Evolutionary conservation across 108 stramenopile genomes (phyloP).

Genomic region (Pseudonitzschia multistriata): DNA sequence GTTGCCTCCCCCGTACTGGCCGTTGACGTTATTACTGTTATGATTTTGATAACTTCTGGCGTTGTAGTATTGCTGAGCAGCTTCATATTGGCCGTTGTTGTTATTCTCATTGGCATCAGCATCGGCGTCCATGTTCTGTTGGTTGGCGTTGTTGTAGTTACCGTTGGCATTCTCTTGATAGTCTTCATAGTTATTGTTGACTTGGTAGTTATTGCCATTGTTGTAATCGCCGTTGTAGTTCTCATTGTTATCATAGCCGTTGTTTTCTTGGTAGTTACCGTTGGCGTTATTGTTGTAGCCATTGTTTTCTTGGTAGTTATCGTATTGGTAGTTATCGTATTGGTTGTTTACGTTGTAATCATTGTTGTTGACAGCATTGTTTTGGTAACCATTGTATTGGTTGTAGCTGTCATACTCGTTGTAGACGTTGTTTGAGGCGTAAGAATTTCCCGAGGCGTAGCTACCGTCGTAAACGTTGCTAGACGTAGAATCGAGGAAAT

Average conservation of each 20-base stretch:
- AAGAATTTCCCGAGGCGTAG: neutral
- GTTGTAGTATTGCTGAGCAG: neutral
- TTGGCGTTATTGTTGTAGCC: neutral
- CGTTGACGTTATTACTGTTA: neutral
- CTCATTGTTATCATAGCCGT: neutral
- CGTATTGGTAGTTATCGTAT: neutral
- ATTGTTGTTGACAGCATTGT: neutral
- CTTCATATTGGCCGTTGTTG: neutral
- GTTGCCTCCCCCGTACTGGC: neutral
- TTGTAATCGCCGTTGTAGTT: slow-evolving; percentile 2
- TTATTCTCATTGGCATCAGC: neutral
- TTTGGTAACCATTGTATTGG: neutral
- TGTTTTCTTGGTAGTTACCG: neutral
- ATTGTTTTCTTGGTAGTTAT: neutral
- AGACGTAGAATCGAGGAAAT: neutral
- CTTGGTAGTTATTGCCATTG: neutral
- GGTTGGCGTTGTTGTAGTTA: neutral
- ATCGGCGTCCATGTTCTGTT: neutral
- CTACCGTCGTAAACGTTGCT: neutral
- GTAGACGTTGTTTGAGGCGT: neutral
- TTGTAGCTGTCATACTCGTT: slow-evolving; percentile 3
- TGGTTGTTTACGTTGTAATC: neutral
- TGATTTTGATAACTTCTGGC: neutral
- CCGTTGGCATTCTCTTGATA: neutral
- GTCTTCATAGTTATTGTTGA: neutral